phyloP scores from a whole-genome alignment of 371 early-diverging fungal genomes.

The Actinomortierella wolfii region DNA sequence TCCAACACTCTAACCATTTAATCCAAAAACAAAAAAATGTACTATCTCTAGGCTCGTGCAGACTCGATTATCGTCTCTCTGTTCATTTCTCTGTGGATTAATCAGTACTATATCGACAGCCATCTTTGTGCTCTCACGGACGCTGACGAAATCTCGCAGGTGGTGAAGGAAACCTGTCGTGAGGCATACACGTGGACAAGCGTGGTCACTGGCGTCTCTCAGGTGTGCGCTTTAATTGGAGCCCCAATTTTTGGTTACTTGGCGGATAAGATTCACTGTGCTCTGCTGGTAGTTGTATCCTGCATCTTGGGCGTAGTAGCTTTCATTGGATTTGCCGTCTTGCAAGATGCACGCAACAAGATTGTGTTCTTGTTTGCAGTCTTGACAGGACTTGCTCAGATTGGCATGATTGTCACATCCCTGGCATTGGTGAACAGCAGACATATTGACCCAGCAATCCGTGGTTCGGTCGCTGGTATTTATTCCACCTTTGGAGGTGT shows the following conservation, averaged over 20 bases:
- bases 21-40: no score
- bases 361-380: conserved; percentile 52
- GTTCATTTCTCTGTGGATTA: conserved; percentile 72
- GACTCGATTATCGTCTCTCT: conserved; percentile 71
- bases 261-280: conserved; percentile 48
- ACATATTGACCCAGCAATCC: conserved; percentile 48
- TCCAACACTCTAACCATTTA: no score
- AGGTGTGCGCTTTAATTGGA: conserved; percentile 64
- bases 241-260: conserved; percentile 64
- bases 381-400: conserved; percentile 67
- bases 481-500: conserved; percentile 65
- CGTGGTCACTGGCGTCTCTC: conserved; percentile 63
- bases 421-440: conserved; percentile 59
- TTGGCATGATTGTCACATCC: conserved; percentile 70
- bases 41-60: conserved; percentile 58
- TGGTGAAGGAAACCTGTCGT: conserved; percentile 44
- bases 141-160: conserved; percentile 17
- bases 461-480: conserved; percentile 67
- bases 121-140: conserved; percentile 50
- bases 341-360: conserved; percentile 52
- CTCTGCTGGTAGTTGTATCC: conserved; percentile 50
- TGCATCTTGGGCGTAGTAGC: conserved; percentile 55
- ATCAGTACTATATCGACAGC: conserved; percentile 57
- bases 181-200: conserved; percentile 45
- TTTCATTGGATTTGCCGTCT: conserved; percentile 57